phyloP scores from a whole-genome alignment of 2,329 filamentous ascomycete species.

The Colletotrichum ledebouriae region DNA sequence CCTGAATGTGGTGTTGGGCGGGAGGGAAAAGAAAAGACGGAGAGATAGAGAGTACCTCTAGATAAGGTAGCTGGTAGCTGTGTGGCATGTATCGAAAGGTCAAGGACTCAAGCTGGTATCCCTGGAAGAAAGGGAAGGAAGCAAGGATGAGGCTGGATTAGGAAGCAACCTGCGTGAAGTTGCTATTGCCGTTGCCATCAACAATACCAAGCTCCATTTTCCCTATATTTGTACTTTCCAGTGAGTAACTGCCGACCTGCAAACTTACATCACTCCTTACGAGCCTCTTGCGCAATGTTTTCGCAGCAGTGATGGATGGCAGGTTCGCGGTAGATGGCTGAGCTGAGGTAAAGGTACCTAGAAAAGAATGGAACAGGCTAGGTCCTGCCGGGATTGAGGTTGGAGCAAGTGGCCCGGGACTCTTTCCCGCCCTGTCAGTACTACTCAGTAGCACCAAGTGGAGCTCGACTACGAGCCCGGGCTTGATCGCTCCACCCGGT shows the following conservation, averaged over 20 bases:
- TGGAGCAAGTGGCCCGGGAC: conserved; percentile 26
- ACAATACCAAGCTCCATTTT: background rate
- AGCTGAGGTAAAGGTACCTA: too few species aligned
- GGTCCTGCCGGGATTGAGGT: conserved; percentile 1
- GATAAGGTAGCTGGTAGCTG: background rate
- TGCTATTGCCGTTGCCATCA: background rate
- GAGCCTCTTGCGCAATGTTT: conserved; percentile 7
- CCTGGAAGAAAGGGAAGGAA: too few species aligned
- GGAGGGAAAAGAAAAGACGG: conserved; percentile 27
- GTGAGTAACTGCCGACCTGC: background rate
- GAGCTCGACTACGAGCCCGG: conserved; percentile 11
- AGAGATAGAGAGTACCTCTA: background rate
- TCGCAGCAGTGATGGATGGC: conserved; percentile 3
- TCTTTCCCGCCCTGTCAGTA: conserved; percentile 34
- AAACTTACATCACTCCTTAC: background rate
- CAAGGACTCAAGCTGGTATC: too few species aligned
- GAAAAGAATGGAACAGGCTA: conserved; percentile 1
- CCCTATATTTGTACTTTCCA: background rate
- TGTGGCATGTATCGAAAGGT: background rate
- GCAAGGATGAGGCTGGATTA: too few species aligned
- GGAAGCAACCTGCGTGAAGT: conserved; percentile 1
- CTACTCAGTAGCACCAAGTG: conserved; percentile 30
- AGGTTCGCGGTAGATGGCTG: too few species aligned
- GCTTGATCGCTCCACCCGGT: conserved; percentile 30
- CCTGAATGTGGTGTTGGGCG: background rate